Evolutionary conservation across 345 rosid species (phyloP), one percentile per base, ranked within the genome.

Genomic region (Camelina neglecta): DNA sequence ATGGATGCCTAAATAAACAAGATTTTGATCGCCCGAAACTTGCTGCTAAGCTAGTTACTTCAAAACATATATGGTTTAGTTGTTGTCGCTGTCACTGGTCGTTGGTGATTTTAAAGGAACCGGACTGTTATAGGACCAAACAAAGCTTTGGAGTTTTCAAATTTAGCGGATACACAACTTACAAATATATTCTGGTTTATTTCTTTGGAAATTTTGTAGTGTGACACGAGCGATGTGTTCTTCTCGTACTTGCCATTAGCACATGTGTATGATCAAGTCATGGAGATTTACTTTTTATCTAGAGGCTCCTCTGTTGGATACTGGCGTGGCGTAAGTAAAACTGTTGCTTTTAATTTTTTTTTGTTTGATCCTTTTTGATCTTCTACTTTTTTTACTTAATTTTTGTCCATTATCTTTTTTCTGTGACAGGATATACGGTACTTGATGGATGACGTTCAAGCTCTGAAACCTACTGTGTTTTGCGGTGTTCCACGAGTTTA

Each of bases 201-300:
- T 11, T 31, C 15, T 41, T 21, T 63, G 5, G 48, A 21, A 54
- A 65, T 16, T 9, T 56, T 86, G 69, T 84, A 95, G 97, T 85
- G 84, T 67, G 55, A 85, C 21, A 91, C 84, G 72, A 90, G 84
- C 45, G 99, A 95, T 78, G 78, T 89, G 45, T 90, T 87, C 81
- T 92, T 95, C 83, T 95, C 98, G 9, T 92, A 90, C 89, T 92
- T 95, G 38, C 98, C 97, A 58, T 79, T 92, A 83, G 99, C 99
- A 44, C 98, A 90, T 79, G 78, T 89, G 18, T 95, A 92, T 60
- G 99, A 90, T 84, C 97, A 90, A 84, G 82, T 86, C 48, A 82
- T 95, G 78, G 96, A 88, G 79, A 86, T 84, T 26, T 93, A 87
- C 69, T 95, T 92, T 85, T 79, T 92, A 69, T 83, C 87, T 71